phyloP scores from a whole-genome alignment of 805 yeast species.

The Ogataea saltuana region DNA sequence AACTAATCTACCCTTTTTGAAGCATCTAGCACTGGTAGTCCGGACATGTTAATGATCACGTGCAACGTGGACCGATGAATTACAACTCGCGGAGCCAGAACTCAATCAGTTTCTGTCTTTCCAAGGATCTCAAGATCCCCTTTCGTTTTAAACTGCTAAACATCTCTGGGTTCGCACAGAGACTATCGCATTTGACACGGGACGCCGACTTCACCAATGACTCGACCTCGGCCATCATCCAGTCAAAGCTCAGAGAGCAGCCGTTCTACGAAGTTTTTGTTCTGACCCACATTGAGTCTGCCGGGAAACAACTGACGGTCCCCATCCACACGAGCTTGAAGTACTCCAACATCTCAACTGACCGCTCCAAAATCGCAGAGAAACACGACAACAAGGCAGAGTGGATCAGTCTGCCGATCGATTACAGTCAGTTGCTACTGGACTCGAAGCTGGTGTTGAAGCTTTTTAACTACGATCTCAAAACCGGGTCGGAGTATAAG shows the following conservation, averaged over 20 bases:
- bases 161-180: slow-evolving; percentile 21
- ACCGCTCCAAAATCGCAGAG: background rate
- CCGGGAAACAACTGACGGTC: slow-evolving; percentile 26
- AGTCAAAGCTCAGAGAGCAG: slow-evolving; percentile 20
- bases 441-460: slow-evolving; percentile 59
- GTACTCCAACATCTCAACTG: slow-evolving; percentile 14
- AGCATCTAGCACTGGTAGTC: no score
- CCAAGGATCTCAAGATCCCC: slow-evolving; percentile 53
- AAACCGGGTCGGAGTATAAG: slow-evolving; percentile 46
- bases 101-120: slow-evolving; percentile 46
- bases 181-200: slow-evolving; percentile 12
- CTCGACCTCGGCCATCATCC: slow-evolving; percentile 18
- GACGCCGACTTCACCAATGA: slow-evolving; percentile 5
- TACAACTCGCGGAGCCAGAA: slow-evolving; percentile 26
- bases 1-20: no score
- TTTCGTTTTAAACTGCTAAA: slow-evolving; percentile 45
- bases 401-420: slow-evolving; percentile 72
- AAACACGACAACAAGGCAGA: slow-evolving; percentile 39
- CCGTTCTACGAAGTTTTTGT: slow-evolving; percentile 17
- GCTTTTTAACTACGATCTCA: slow-evolving; percentile 63
- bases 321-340: slow-evolving; percentile 23
- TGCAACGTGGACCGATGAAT: slow-evolving; percentile 16
- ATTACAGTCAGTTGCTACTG: slow-evolving; percentile 67
- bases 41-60: no score
- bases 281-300: slow-evolving; percentile 19